These are phyloP conservation scores for Crucihimalaya himalaica DNA, from an alignment of 345 rosid genomes.

Conservation along the genomic window DNA sequence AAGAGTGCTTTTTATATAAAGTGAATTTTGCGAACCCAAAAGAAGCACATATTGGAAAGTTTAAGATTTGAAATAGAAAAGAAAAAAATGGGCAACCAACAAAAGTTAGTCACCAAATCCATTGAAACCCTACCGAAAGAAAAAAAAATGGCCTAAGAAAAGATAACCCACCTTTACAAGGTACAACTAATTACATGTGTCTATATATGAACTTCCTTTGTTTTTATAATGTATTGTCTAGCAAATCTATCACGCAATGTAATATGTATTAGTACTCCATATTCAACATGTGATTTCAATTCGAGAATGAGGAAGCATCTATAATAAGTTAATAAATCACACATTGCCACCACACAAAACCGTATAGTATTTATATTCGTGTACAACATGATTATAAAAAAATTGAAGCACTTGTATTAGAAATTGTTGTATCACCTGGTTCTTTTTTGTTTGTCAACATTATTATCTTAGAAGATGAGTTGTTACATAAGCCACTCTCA, in stretches of 20 bases:
- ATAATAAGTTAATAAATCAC: not conserved
- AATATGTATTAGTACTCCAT: conserved; percentile 12
- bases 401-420: not conserved
- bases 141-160: conserved; percentile 23
- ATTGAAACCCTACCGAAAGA: conserved; percentile 41
- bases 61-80: conserved; percentile 33
- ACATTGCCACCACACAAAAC: not conserved
- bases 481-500: too few relatives aligned
- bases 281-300: conserved; percentile 19
- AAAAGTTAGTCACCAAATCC: conserved; percentile 48
- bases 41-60: conserved; percentile 33
- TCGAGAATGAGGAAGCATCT: not conserved
- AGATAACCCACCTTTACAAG: conserved; percentile 37
- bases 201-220: conserved; percentile 18
- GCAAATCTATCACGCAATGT: conserved; percentile 33
- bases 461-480: too few relatives aligned
- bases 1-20: conserved; percentile 24
- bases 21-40: conserved; percentile 35
- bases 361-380: not conserved
- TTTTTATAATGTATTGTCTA: conserved; percentile 4
- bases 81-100: conserved; percentile 28
- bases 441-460: too few relatives aligned
- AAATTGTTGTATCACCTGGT: not conserved
- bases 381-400: not conserved
- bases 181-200: conserved; percentile 22